A percentile compares a stretch with the other conserved stretches of the same genome.
These are phyloP conservation scores for Alternaria brassicae DNA, from an alignment of 2,329 filamentous ascomycete genomes.

Conservation along the genomic window DNA sequence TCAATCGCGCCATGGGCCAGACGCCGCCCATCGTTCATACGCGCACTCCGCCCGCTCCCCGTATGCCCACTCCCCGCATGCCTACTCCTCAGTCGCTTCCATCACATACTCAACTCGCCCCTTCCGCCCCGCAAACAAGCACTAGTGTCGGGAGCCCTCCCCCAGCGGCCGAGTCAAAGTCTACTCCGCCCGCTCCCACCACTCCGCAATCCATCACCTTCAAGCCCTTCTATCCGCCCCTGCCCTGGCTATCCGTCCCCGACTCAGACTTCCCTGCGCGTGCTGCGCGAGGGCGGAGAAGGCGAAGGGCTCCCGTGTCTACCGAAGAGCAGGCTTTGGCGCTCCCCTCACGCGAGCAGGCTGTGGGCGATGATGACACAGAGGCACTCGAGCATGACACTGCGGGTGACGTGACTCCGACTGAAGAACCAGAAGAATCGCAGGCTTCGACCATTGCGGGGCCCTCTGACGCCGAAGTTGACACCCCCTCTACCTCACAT, in stretches of 20 bases:
- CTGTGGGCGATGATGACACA: constrained; percentile 21
- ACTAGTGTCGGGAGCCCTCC: constrained; percentile 42
- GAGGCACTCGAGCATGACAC: constrained; percentile 22
- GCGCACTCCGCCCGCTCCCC: constrained; percentile 44
- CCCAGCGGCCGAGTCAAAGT: constrained; percentile 24
- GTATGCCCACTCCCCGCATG: constrained; percentile 39
- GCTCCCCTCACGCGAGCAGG: constrained; percentile 58
- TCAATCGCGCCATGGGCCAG: constrained; percentile 49
- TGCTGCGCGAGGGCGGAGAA: constrained; percentile 55
- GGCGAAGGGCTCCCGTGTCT: constrained; percentile 50
- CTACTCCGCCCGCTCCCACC: constrained; percentile 21
- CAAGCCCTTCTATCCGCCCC: constrained; percentile 59
- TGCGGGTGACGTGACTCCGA: constrained; percentile 51
- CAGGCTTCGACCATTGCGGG: constrained; percentile 55
- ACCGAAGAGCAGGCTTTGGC: constrained; percentile 54
- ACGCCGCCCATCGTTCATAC: constrained; percentile 49
- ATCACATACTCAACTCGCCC: constrained; percentile 43
- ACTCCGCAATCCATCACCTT: constrained; percentile 34
- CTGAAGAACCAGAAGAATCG: constrained; percentile 47
- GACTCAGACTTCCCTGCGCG: constrained; percentile 62
- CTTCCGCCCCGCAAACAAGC: constrained; percentile 42
- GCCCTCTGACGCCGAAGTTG: constrained; percentile 56
- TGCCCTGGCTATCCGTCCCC: constrained; percentile 68
- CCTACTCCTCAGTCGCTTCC: constrained; percentile 47
- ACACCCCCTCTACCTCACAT: constrained; percentile 66